Percentiles rank a stretch among this genome's conserved stretches.
These are phyloP conservation scores for Candida maltosa DNA, from an alignment of 805 yeast genomes.

Conservation along the genomic window DNA sequence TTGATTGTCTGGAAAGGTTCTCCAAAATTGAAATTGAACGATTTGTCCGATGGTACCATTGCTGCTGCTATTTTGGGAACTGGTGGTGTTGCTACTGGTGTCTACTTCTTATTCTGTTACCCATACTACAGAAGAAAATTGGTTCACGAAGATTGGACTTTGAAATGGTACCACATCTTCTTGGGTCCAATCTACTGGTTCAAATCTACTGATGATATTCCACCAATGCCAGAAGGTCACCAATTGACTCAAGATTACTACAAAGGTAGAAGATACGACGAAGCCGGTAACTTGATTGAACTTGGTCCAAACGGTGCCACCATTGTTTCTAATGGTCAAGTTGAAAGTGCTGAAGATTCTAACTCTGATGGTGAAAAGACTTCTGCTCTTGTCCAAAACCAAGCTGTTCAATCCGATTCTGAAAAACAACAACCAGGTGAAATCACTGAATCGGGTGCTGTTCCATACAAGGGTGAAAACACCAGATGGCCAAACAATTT, in stretches of 20 bases:
- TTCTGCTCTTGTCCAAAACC: constrained; percentile 1
- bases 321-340: neutral
- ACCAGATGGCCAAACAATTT: constrained; percentile 15
- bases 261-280: constrained; percentile 49
- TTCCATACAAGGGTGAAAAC: too few relatives aligned
- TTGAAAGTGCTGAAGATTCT: constrained; percentile 4
- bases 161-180: constrained; percentile 52
- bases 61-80: constrained; percentile 63
- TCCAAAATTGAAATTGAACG: constrained; percentile 57
- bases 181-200: constrained; percentile 57
- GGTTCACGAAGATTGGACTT: constrained; percentile 62
- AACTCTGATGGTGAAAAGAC: constrained; percentile 9
- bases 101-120: constrained; percentile 52
- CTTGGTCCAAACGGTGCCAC: too few relatives aligned
- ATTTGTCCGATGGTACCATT: constrained; percentile 50
- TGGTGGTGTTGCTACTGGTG: constrained; percentile 51
- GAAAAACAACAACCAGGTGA: neutral
- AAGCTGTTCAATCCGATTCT: neutral
- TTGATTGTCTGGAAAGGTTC: constrained; percentile 81
- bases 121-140: constrained; percentile 65
- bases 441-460: constrained; percentile 2
- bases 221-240: constrained; percentile 64
- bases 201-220: constrained; percentile 53
- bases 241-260: constrained; percentile 61
- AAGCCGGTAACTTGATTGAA: constrained; percentile 10